Conservation (phyloP, 2,329 filamentous ascomycete genomes). For the Pseudophaeomoniella oleicola region DNA sequence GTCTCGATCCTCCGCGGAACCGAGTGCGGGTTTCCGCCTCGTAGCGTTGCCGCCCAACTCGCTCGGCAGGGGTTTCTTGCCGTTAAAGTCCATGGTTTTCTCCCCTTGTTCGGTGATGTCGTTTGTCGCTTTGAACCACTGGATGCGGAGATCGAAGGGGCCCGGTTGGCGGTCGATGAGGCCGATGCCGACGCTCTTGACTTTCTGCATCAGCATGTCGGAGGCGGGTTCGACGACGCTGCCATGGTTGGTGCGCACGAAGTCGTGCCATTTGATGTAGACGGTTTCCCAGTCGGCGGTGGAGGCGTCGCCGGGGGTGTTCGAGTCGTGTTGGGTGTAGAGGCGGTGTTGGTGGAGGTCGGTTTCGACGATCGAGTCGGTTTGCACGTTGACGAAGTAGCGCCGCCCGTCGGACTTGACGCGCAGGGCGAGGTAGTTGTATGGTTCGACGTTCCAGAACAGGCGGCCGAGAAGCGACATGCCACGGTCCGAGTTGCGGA, state of each 20-base stretch:
- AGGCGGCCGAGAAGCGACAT: slow-evolving; percentile 73
- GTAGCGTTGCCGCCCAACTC: slow-evolving; percentile 22
- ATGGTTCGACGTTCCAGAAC: slow-evolving; percentile 81
- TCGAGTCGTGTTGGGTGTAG: slow-evolving; percentile 34
- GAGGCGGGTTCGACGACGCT: slow-evolving; percentile 85
- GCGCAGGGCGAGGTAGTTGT: slow-evolving; percentile 72
- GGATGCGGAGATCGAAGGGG: slow-evolving; percentile 73
- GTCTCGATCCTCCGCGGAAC: slow-evolving; percentile 17
- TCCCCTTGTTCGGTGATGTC: not conserved
- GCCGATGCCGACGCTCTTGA: slow-evolving; percentile 73
- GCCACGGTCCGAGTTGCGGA: slow-evolving; percentile 64
- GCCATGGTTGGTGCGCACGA: slow-evolving; percentile 88
- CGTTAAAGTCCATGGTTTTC: slow-evolving; percentile 6
- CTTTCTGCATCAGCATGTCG: slow-evolving; percentile 73
- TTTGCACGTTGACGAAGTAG: slow-evolving; percentile 93
- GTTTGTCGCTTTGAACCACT: slow-evolving; percentile 71
- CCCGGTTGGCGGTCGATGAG: slow-evolving; percentile 80
- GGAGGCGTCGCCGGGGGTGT: slow-evolving; percentile 19
- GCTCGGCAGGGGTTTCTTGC: slow-evolving; percentile 24
- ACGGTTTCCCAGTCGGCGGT: slow-evolving; percentile 90
- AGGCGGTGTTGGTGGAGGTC: slow-evolving; percentile 91
- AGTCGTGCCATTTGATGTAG: slow-evolving; percentile 79
- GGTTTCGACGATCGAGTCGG: slow-evolving; percentile 83
- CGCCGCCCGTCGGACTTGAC: slow-evolving; percentile 81
- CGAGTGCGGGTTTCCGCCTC: too few relatives aligned